Base-by-base conservation (phyloP, 2,329 filamentous ascomycete species). In the Cladosporium sp. region DNA sequence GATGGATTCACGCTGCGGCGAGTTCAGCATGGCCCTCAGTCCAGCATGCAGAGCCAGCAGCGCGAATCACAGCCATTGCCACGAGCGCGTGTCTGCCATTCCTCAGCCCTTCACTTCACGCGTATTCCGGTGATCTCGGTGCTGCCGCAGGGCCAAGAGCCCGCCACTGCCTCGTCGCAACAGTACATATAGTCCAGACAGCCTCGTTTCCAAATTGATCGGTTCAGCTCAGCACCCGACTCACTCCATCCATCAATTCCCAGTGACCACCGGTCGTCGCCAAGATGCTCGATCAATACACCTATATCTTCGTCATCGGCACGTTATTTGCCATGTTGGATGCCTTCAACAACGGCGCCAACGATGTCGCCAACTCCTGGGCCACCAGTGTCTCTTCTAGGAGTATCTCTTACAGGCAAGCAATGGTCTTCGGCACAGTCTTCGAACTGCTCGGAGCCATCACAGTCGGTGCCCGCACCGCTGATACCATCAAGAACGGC, bases 291-390 rank as follows among this genome's bases (percentile, higher is more conserved):
- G 74, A 76, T 59, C 78, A 87, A 66, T 87, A 80, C 62, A 80
- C 85, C 72, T 87, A 86, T 69, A 76, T 87, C 61, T 83, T 87
- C 64, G 85, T 82, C 65, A 80, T 87, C 56, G 84, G 82, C 73
- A 84, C 82, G 56, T 79, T 87, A 60, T 88, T 88, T 71, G 83
- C 85, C 60, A 83, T 84, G 68, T 80, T 88, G 40, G 85, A 87
- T 70, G 84, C 84, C 55, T 88, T 82, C 82, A 87, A 86, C 68
- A 86, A 85, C 63, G 83, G 82, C 14, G 12, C 59, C 64, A 64
- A 80, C 69, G 80, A 82, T 79, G 79, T 82, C 60, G 79, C 80
- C 70, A 83, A 82, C 67, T 75, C 80, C 0, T 83, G 81, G 70
- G 81, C 81, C 30, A 80, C 78, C 19, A 78, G 75, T 3, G 78